Base-by-base conservation (phyloP, 2,329 filamentous ascomycete species). In the Septoria petroselini region DNA sequence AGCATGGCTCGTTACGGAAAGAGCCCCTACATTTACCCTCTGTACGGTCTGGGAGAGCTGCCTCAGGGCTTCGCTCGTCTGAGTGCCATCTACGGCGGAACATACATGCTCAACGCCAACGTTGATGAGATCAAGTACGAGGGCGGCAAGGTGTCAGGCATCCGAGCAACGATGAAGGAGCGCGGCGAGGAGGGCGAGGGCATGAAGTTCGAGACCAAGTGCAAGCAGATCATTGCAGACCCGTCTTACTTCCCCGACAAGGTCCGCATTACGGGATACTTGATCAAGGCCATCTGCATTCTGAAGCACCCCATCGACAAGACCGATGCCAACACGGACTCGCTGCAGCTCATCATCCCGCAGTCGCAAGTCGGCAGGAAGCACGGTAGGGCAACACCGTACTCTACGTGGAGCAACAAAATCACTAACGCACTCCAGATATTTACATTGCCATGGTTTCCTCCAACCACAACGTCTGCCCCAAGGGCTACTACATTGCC, bases 11-110 rank as follows among this genome's bases (percentile, higher is more conserved):
- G 91, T 57, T 97, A 97, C 73, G 93, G 93, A 73, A 97, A 96
- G 75, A 97, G 91, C 9, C 94, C 93, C 38, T 98, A 97, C 78
- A 97, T 98, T 76, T 98, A 98, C 79, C 94, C 93, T 41, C 84
- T 97, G 25, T 98, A 98, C 75, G 93, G 93, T 55, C 83, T 98
- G 41, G 93, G 88, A 69, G 93, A 98, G 76, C 85, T 98, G 49
- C 94, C 93, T 29, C 93, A 98, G 74, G 91, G 91, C 53, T 98
- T 98, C 66, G 93, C 93, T 57, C 91, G 93, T 71, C 82, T 98
- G 47, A 96, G 91, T 33, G 93, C 93, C 70, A 97, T 98, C 73
- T 97, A 98, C 69, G 93, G 93, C 59, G 93, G 93, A 62, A 98
- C 93, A 42, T 98, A 98, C 76, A 98, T 98, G 91, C 85, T 98